Percentiles rank a stretch among this genome's conserved stretches.
These are phyloP conservation scores for Crepidotus variabilis DNA, from an alignment of 768 basidiomycete genomes.

Conservation along the genomic window DNA sequence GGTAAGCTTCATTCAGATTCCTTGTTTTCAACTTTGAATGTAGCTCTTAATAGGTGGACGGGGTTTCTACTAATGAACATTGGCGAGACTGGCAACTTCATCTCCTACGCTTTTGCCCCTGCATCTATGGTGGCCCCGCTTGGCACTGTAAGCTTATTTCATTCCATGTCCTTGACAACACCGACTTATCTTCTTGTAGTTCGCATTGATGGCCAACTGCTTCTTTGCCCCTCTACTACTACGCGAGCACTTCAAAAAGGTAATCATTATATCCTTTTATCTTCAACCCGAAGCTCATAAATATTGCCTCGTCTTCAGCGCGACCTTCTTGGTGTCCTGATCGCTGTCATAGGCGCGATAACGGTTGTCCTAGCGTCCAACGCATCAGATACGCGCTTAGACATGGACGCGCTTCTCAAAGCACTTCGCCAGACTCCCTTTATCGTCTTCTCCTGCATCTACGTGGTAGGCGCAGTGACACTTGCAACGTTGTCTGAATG, in stretches of 20 bases:
- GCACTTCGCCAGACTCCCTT: conserved; percentile 75
- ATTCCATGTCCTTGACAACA: conserved; percentile 8
- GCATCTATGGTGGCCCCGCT: conserved; percentile 93
- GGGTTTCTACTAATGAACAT: conserved; percentile 88
- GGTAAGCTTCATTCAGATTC: conserved; percentile 39
- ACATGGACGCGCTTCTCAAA: conserved; percentile 58
- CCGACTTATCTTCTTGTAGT: conserved; percentile 35
- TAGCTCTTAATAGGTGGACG: conserved; percentile 61
- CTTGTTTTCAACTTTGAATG: conserved; percentile 3
- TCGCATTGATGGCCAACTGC: conserved; percentile 94
- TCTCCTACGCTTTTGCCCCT: conserved; percentile 85
- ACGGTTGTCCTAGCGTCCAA: conserved; percentile 88
- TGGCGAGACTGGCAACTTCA: conserved; percentile 89
- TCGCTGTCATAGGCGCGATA: conserved; percentile 85
- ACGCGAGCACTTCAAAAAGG: conserved; percentile 77
- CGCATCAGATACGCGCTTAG: conserved; percentile 64
- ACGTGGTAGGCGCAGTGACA: conserved; percentile 49
- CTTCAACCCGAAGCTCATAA: neutral
- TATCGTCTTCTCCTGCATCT: conserved; percentile 68
- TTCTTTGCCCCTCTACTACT: conserved; percentile 87
- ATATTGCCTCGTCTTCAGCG: conserved; percentile 42
- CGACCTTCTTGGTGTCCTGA: conserved; percentile 71
- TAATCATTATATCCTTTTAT: conserved; percentile 24
- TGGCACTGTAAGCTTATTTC: conserved; percentile 66
- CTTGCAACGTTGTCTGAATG: conserved; percentile 68